Conservation (phyloP, 179 eudicot genomes). For the Kewa caespitosa region DNA sequence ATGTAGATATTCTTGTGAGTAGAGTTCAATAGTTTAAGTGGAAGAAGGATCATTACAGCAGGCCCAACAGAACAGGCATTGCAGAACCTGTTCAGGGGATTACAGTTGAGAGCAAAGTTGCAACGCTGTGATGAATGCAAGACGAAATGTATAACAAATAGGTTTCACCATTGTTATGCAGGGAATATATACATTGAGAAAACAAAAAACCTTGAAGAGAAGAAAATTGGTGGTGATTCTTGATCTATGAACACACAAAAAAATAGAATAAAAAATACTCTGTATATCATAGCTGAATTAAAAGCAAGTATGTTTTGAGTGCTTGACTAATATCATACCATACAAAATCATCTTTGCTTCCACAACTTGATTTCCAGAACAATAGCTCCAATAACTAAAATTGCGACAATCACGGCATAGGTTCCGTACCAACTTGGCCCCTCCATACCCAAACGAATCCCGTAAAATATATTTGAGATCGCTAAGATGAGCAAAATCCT, state of each 20-base stretch:
- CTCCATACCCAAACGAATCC: constrained; percentile 62
- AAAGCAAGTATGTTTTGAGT: constrained; percentile 4
- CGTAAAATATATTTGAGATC: constrained; percentile 66
- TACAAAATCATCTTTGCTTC: constrained; percentile 24
- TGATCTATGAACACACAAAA: neutral
- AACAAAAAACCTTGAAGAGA: constrained; percentile 1
- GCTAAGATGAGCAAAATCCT: constrained; percentile 54
- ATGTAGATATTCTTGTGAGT: neutral
- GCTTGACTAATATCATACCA: constrained; percentile 10
- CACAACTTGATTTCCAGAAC: constrained; percentile 53
- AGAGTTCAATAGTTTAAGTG: neutral
- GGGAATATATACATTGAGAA: neutral
- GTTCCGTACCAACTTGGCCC: constrained; percentile 66
- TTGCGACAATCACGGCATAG: constrained; percentile 47
- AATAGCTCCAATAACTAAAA: constrained; percentile 34
- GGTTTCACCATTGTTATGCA: neutral
- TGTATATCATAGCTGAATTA: neutral
- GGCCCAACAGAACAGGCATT: neutral
- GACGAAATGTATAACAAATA: neutral
- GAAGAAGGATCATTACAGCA: neutral
- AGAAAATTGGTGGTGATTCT: neutral
- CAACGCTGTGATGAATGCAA: neutral
- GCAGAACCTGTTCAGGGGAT: neutral
- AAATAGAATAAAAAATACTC: neutral
- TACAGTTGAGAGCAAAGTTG: neutral